A percentile compares a stretch with the other conserved stretches of the same genome.
phyloP scores from a whole-genome alignment of 495 filamentous ascomycete genomes.

The Podospora pseudocomata region DNA sequence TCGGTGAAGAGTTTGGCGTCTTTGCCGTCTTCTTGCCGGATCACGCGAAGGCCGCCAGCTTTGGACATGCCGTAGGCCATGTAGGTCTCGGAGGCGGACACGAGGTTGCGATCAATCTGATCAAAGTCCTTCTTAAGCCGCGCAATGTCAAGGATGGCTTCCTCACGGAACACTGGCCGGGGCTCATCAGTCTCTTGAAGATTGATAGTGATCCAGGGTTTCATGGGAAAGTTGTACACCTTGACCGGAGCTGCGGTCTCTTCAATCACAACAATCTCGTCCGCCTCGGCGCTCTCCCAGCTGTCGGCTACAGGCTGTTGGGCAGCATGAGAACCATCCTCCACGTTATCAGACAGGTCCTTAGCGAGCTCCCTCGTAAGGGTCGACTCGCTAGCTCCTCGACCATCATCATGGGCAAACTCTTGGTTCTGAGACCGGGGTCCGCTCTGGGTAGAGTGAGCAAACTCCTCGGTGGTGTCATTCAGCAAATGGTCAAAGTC shows the following conservation, averaged over 20 bases:
- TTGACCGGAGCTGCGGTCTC: conserved; percentile 61
- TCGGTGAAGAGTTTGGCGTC: conserved; percentile 85
- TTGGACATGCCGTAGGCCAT: conserved; percentile 93
- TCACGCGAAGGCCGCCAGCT: conserved; percentile 83
- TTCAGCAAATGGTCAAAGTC: conserved; percentile 42
- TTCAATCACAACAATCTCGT: conserved; percentile 69
- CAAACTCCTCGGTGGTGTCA: conserved; percentile 44
- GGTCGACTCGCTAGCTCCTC: conserved; percentile 47
- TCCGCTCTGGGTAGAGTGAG: conserved; percentile 40
- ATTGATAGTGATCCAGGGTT: conserved; percentile 82
- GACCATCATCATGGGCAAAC: conserved; percentile 53
- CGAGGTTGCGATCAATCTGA: conserved; percentile 89
- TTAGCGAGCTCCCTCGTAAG: conserved; percentile 53
- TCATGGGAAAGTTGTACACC: conserved; percentile 94
- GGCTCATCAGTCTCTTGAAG: conserved; percentile 46
- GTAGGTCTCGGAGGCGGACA: conserved; percentile 81
- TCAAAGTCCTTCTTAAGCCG: conserved; percentile 96
- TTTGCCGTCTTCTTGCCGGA: conserved; percentile 87
- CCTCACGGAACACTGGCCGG: conserved; percentile 58
- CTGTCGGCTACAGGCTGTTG: conserved; percentile 58
- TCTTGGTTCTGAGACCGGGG: conserved; percentile 55
- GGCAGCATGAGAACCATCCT: conserved; percentile 48
- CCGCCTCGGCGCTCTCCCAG: conserved; percentile 73
- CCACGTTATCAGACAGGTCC: conserved; percentile 54
- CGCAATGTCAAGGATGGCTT: conserved; percentile 80